Percentiles rank a stretch among this genome's conserved stretches.
Evolutionary conservation across 257 asterid species (phyloP).

Genomic region (Ajuga chamaepitys): DNA sequence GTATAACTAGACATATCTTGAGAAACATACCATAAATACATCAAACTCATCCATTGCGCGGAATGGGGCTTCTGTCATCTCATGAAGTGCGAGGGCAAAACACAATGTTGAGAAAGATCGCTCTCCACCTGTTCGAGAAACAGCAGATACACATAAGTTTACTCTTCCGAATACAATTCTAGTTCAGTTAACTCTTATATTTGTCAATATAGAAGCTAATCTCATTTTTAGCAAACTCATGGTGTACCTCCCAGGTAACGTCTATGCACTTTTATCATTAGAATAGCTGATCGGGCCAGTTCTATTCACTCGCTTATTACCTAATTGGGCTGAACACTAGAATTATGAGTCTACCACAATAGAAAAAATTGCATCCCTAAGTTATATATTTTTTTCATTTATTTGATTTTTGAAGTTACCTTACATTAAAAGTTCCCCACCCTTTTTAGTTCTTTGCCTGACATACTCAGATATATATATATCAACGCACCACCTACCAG

Average conservation of each 20-base stretch:
- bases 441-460: too few species aligned
- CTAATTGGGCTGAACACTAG: too few species aligned
- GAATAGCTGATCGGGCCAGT: too few species aligned
- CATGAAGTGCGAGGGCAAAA: constrained; percentile 94
- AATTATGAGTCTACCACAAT: too few species aligned
- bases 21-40: constrained; percentile 74
- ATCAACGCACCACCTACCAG: too few species aligned
- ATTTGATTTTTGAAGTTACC: too few species aligned
- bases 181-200: not conserved
- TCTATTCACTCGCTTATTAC: too few species aligned
- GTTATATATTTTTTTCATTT: too few species aligned
- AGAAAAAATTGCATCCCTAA: too few species aligned
- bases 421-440: too few species aligned
- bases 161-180: not conserved
- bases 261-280: too few species aligned
- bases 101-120: constrained; percentile 96
- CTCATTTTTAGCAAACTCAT: not conserved
- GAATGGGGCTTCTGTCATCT: constrained; percentile 98
- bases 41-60: constrained; percentile 99
- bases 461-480: too few species aligned
- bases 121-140: constrained; percentile 71
- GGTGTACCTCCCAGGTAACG: not conserved
- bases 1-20: not conserved
- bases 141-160: not conserved
- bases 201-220: not conserved